Evolutionary conservation across 1,139 yeast species (phyloP).

Genomic region (Suzukiozyma palmioleophila): DNA sequence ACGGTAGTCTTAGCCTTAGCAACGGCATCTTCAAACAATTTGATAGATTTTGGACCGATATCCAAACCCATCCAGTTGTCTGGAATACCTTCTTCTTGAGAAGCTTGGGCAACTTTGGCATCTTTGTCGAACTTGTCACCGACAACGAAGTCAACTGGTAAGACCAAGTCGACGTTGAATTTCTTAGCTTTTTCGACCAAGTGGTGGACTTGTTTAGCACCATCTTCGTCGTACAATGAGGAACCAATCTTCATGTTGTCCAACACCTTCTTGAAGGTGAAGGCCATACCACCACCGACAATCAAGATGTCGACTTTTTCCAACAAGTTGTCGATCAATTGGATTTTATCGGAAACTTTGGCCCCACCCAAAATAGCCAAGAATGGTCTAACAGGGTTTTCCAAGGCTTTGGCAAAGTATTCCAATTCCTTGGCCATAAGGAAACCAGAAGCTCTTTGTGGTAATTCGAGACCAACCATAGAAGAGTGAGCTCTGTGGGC

Average conservation of each 20-base stretch:
- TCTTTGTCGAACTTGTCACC: conserved; percentile 92
- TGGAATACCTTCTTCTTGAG: conserved; percentile 85
- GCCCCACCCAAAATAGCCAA: conserved; percentile 98
- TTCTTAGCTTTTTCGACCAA: conserved; percentile 92
- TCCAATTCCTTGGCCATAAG: conserved; percentile 93
- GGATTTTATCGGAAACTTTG: conserved; percentile 96
- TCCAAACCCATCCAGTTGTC: conserved; percentile 94
- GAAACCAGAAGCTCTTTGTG: conserved; percentile 96
- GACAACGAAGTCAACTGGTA: conserved; percentile 91
- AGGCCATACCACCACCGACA: conserved; percentile 99
- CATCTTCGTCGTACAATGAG: conserved; percentile 86
- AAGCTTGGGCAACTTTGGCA: conserved; percentile 76
- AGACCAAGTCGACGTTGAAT: conserved; percentile 84
- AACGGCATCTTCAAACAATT: conserved; percentile 73
- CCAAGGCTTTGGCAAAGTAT: conserved; percentile 95
- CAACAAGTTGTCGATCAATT: conserved; percentile 91
- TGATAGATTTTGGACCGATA: conserved; percentile 81
- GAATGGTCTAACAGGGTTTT: conserved; percentile 95
- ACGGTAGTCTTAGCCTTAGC: conserved; percentile 93
- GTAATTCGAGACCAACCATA: conserved; percentile 91
- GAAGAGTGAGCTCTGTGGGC: conserved; percentile 99
- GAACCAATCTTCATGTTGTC: conserved; percentile 82
- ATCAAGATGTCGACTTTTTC: conserved; percentile 90
- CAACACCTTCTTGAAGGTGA: conserved; percentile 92
- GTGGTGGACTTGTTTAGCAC: conserved; percentile 87